phyloP scores from a whole-genome alignment of 768 basidiomycete genomes.

The Fibroporia radiculosa region DNA sequence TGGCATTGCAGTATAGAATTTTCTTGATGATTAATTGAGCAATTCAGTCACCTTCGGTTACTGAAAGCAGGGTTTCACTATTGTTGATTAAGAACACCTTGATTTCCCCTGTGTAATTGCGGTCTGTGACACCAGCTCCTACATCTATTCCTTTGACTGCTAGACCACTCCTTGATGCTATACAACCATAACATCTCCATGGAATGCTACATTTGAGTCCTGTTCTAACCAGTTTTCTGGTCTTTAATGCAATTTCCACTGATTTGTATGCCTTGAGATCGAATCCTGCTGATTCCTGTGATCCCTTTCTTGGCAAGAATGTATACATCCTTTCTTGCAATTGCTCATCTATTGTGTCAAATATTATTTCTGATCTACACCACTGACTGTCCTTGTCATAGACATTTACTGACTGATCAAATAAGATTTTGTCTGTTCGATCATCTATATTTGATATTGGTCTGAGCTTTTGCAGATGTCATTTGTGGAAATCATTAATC shows the following conservation, averaged over 20 bases:
- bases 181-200: neutral
- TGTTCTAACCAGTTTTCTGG: neutral
- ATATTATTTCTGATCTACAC: too few relatives aligned
- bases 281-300: neutral
- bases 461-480: too few relatives aligned
- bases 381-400: too few relatives aligned
- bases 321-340: too few relatives aligned
- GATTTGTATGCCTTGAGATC: neutral
- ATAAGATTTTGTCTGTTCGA: too few relatives aligned
- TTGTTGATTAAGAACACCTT: conserved; percentile 7
- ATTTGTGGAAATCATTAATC: too few relatives aligned
- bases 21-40: conserved; percentile 6
- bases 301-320: too few relatives aligned
- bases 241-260: neutral
- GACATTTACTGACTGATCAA: too few relatives aligned
- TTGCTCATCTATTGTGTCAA: too few relatives aligned
- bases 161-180: neutral
- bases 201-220: conserved; percentile 1
- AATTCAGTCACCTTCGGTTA: neutral
- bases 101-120: conserved; percentile 4
- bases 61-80: neutral
- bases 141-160: conserved; percentile 4
- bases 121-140: conserved; percentile 1
- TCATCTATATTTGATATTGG: too few relatives aligned
- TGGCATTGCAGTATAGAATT: neutral